These are phyloP conservation scores for Colletotrichum sp. DNA, from an alignment of 2,329 filamentous ascomycete genomes.

Conservation along the genomic window DNA sequence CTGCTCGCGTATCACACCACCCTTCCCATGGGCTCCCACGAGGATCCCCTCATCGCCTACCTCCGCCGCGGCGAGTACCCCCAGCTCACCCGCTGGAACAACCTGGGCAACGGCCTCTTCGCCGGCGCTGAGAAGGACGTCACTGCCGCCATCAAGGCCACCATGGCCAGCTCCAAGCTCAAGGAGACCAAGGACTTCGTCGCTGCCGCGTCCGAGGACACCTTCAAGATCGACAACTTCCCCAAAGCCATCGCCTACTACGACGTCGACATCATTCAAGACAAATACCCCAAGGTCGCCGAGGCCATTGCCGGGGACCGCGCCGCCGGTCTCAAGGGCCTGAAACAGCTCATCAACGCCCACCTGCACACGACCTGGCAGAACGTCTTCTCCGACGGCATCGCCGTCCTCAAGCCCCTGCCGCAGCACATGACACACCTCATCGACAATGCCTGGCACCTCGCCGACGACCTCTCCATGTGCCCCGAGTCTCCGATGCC, in stretches of 20 bases:
- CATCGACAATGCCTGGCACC: constrained; percentile 70
- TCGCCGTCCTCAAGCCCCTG: constrained; percentile 82
- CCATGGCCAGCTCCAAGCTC: constrained; percentile 60
- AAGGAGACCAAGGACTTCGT: constrained; percentile 68
- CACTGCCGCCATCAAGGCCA: constrained; percentile 64
- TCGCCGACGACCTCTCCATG: constrained; percentile 76
- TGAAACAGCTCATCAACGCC: constrained; percentile 79
- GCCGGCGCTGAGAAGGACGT: constrained; percentile 71
- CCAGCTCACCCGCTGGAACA: constrained; percentile 75
- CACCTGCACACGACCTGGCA: constrained; percentile 90
- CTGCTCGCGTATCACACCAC: constrained; percentile 80
- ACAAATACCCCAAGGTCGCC: constrained; percentile 71
- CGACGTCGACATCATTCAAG: constrained; percentile 63
- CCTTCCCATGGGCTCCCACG: constrained; percentile 80
- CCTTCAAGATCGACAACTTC: constrained; percentile 69
- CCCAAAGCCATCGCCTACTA: constrained; percentile 81
- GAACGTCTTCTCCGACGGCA: constrained; percentile 75
- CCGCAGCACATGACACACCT: constrained; percentile 77
- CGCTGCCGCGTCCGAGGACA: constrained; percentile 61
- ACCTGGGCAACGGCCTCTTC: constrained; percentile 74
- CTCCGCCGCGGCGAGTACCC: constrained; percentile 80
- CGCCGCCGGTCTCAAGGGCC: constrained; percentile 64
- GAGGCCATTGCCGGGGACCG: constrained; percentile 63
- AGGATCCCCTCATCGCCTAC: constrained; percentile 74
- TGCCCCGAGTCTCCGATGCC: constrained; percentile 79